Evolutionary conservation across 2,329 filamentous ascomycete genomes (phyloP), one percentile per base, ranked within the genome.

Genomic region (Pyrenochaeta sp.): DNA sequence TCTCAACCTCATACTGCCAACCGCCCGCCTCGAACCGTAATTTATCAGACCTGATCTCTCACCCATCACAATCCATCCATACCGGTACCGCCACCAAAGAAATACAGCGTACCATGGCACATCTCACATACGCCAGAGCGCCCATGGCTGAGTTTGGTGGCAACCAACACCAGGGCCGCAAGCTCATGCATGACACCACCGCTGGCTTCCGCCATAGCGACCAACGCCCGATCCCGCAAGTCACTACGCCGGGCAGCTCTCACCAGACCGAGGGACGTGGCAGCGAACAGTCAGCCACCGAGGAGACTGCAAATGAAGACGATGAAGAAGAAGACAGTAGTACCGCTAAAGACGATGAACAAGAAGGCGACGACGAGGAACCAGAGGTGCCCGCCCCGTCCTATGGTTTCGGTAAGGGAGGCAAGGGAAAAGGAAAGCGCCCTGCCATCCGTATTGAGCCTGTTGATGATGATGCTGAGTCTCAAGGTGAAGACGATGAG

Each of bases 281-380:
- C 12, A 60, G 69, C 50, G 69, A 66, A 12, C 72, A 72, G 36
- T 66, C 70, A 24, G 56, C 68, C 37, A 66, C 57, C 25, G 74
- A 74, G 52, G 73, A 74, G 28, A 59, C 60, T 28, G 62, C 68
- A 1, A 72, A 74, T 37, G 74, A 75, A 58, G 74, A 74, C 37
- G 74, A 76, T 42, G 34, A 36, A 36, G 34, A 36, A 8, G 75
- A 72, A 49, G 72, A 73, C 62, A 74, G 72, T 71, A 71, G 66
- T 47, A 66, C 64, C 48, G 59, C 61, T 30, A 65, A 76, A 49
- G 71, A 72, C 46, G 68, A 68, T 43, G 67, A 73, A 30, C 59
- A 71, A 48, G 75, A 78, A 27, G 74, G 77, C 34, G 75, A 78
- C 47, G 75, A 75, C 19, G 72, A 77, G 27, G 72, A 77, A 30